A percentile compares a stretch with the other conserved stretches of the same genome.
Conservation (phyloP, 139 green algal genomes). For the Nannochloris sp. region DNA sequence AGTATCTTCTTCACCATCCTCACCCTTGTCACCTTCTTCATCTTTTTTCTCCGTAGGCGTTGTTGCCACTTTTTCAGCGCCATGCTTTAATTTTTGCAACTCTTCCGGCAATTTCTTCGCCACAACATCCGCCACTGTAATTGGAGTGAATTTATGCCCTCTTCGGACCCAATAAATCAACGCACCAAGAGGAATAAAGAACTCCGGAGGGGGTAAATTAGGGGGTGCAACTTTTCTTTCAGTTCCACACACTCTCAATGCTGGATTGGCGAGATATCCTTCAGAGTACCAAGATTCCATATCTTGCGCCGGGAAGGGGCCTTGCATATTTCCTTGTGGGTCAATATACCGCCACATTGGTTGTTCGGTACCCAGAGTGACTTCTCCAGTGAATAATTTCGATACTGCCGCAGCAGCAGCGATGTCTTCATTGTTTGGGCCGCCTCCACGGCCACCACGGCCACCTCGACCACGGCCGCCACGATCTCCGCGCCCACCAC, state of each 20-base stretch:
- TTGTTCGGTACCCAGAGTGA: slow-evolving; percentile 26
- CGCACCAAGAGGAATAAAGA: slow-evolving; percentile 21
- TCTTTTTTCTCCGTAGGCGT: background rate
- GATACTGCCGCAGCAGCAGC: slow-evolving; percentile 2
- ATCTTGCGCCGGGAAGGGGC: slow-evolving; percentile 30
- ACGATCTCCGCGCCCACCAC: slow-evolving; percentile 1
- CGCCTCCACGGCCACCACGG: slow-evolving; percentile 3
- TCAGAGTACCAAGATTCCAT: slow-evolving; percentile 28
- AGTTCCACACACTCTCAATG: slow-evolving; percentile 29
- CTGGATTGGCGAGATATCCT: slow-evolving; percentile 20
- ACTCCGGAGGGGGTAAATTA: slow-evolving; percentile 29
- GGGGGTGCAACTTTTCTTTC: slow-evolving; percentile 36
- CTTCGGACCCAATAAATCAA: slow-evolving; percentile 9
- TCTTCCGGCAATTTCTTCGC: slow-evolving; percentile 9
- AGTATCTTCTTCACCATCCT: background rate
- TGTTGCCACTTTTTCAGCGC: slow-evolving; percentile 3
- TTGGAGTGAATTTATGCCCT: slow-evolving; percentile 16
- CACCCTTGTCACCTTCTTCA: background rate
- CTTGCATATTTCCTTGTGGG: slow-evolving; percentile 31
- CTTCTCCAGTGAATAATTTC: slow-evolving; percentile 21
- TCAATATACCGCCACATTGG: slow-evolving; percentile 42
- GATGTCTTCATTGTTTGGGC: background rate
- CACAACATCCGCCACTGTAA: slow-evolving; percentile 13
- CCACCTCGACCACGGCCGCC: background rate
- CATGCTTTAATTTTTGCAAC: background rate